Base-by-base conservation (phyloP, 1,139 yeast species). In the Taphrina populina region DNA sequence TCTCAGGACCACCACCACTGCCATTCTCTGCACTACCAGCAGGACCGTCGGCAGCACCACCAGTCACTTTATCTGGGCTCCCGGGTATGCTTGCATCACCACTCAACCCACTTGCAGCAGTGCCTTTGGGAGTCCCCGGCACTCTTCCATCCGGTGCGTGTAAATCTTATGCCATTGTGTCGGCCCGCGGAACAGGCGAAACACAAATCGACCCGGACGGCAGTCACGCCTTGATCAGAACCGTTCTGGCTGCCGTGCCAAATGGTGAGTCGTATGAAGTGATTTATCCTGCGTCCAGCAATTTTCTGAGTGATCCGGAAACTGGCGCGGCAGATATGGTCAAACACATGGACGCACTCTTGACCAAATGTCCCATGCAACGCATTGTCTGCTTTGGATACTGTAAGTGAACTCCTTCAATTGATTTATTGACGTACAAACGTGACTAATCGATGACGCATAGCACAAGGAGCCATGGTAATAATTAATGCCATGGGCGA, bases 391-490 rank as follows among this genome's bases (percentile, higher is more conserved):
- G 24, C 23, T 39, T 35, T 29, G 53, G 53, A 29, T 47, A 47
- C 29, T 35, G 53, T 23, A 30, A 47, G 45, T 40, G 3, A 20
- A 5, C 45, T 39, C 15, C 10, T 36, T 15, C 8, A 36, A n/a
- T 6, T 6, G 40, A 15, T 7, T 15, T 7, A 15, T 15, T 15
- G n/a, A 36, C n/a, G 24, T 6, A n/a, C n/a, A n/a, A n/a, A n/a
- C n/a, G n/a, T 11, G 34, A 33, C 36, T 33, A 10, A 6, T 27
- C 30, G 30, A 27, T 27, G 8, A n/a, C 11, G 11, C 11, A 8
- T 40, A 40, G 45, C 45, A 13, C 45, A 40, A 15, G 53, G 53
- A 15, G 53, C 53, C 36, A 47, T 47, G 53, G 53, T 47, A 3
- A 30, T 36, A n/a, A 30, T 47, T 7, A 39, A 37, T 19, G 26